Evolutionary conservation across 371 early-diverging fungal genomes (phyloP).

Genomic region (Mucor saturninus): DNA sequence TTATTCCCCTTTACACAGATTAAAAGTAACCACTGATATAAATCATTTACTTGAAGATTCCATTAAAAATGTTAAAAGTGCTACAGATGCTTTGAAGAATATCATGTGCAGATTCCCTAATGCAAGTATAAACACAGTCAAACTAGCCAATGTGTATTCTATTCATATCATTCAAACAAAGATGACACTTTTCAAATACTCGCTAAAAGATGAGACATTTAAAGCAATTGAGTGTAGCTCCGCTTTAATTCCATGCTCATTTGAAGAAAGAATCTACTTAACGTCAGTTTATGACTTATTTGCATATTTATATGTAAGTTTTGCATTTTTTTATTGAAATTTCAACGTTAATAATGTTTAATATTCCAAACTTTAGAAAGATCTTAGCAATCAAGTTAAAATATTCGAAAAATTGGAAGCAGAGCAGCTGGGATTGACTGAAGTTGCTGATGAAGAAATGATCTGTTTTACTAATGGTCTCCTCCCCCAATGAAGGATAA

Average conservation of each 20-base stretch:
- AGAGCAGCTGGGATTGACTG: slow-evolving; percentile 20
- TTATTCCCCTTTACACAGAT: slow-evolving; percentile 14
- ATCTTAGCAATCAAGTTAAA: slow-evolving; percentile 15
- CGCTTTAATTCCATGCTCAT: slow-evolving; percentile 4
- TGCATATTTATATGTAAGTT: slow-evolving; percentile 20
- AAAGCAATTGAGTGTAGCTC: slow-evolving; percentile 13
- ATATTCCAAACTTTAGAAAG: slow-evolving; percentile 10
- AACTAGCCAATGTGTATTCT: slow-evolving; percentile 13
- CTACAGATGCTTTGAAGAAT: slow-evolving; percentile 16
- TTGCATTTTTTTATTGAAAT: slow-evolving; percentile 18
- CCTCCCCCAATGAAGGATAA: too few species aligned
- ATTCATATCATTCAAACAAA: slow-evolving; percentile 22
- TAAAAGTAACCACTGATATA: slow-evolving; percentile 19
- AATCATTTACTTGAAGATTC: slow-evolving; percentile 16
- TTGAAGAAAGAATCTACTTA: slow-evolving; percentile 15
- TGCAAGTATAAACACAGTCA: slow-evolving; percentile 20
- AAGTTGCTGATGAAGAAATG: slow-evolving; percentile 22
- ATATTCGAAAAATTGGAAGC: slow-evolving; percentile 17
- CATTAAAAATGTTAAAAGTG: slow-evolving; percentile 24
- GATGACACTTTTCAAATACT: slow-evolving; percentile 18
- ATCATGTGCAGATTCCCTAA: slow-evolving; percentile 20
- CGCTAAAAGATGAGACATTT: slow-evolving; percentile 12
- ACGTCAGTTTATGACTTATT: slow-evolving; percentile 15
- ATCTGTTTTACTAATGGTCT: slow-evolving; percentile 13
- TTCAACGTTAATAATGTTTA: slow-evolving; percentile 16